Evolutionary conservation across 495 filamentous ascomycete species (phyloP).

Genomic region (Cercophora samala): DNA sequence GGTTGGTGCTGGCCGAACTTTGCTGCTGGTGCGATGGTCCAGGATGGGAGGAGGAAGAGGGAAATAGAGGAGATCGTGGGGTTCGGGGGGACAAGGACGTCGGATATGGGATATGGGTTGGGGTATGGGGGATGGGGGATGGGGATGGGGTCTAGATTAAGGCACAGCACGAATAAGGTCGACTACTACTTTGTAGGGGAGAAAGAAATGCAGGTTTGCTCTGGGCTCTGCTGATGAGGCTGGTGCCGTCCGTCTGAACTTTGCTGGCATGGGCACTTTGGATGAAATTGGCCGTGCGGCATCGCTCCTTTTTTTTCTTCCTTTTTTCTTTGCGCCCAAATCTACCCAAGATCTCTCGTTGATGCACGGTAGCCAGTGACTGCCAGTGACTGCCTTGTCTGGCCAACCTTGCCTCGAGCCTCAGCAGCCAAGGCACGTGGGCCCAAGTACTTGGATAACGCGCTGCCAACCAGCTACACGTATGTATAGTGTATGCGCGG

Average conservation of each 20-base stretch:
- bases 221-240: background rate
- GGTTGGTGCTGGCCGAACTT: background rate
- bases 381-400: conserved; percentile 13
- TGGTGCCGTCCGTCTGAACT: conserved; percentile 7
- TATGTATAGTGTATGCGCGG: conserved; percentile 10
- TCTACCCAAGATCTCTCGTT: conserved; percentile 20
- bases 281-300: conserved; percentile 20
- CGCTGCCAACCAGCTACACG: conserved; percentile 3
- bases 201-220: conserved; percentile 3
- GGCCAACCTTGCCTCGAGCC: background rate
- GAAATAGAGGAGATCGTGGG: conserved; percentile 18
- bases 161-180: background rate
- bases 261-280: conserved; percentile 16
- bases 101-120: conserved; percentile 25
- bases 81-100: conserved; percentile 25
- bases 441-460: conserved; percentile 22
- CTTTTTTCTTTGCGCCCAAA: conserved; percentile 30
- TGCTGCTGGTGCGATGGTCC: conserved; percentile 4
- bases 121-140: no score
- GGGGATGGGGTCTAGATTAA: no score
- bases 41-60: conserved; percentile 12
- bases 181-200: background rate
- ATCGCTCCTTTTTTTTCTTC: conserved; percentile 6
- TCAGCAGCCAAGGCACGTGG: conserved; percentile 12
- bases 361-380: conserved; percentile 17